Evolutionary conservation across 1,139 yeast genomes (phyloP), one percentile per base, ranked within the genome.

Genomic region (Magnusiomyces ingens): DNA sequence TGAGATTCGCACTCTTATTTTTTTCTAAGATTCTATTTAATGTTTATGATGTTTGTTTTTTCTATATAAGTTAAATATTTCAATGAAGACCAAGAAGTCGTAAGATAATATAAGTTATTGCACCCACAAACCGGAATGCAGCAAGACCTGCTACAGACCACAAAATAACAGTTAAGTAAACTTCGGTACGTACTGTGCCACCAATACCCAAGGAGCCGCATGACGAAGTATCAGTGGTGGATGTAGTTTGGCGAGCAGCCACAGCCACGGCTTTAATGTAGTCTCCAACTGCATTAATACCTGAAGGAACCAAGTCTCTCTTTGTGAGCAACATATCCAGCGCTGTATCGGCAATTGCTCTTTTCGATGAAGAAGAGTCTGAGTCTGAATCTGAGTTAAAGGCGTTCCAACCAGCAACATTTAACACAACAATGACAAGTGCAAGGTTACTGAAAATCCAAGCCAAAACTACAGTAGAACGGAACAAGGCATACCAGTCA

Each of bases 121-220:
- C 60, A 18, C 93, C 91, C 42, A 81, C 55, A 59, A 85, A 81
- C 59, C 94, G 70, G 69, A 84, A 80, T 37, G 81, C 74, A 0
- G 93, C 89, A 76, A 85, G 75, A 37, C 77, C 84, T 1, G 91
- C 91, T 42, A 86, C 93, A 46, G 82, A 73, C 91, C 93, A 85
- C 55, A 85, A 75, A 50, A 85, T 77, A n/a, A 85, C 87, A 13
- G 88, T 81, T 71, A 85, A 76, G 64, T 84, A 85, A 2, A 80
- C 71, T 49, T 70, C 67, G 2, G 67, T 62, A 46, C 66, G 58
- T 15, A 60, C 54, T n/a, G 61, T 57, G 2, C 64, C 64, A 12
- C 60, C 57, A 2, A 57, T 59, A 3, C 67, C 67, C 12, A 65
- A 49, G 4, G 56, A 50, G 1, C 62, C 62, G 52, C 68, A 62